Percentiles rank a stretch among this genome's conserved stretches.
These are phyloP conservation scores for Phytopythium vexans DNA, from an alignment of 352 stramenopile genomes.

Conservation along the genomic window DNA sequence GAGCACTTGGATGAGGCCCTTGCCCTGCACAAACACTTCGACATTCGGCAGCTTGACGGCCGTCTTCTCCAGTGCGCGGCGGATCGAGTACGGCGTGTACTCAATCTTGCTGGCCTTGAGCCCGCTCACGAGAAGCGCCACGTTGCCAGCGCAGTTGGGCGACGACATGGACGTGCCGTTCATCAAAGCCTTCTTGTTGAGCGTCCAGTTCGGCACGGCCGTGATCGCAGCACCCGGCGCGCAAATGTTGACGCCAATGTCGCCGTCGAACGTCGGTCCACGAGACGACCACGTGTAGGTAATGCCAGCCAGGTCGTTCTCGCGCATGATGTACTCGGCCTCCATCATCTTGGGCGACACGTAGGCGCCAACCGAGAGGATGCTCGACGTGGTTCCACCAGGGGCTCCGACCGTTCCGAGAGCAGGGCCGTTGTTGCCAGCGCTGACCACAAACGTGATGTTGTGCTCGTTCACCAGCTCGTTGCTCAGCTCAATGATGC, in stretches of 20 bases:
- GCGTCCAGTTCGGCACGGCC: slow-evolving; percentile 92
- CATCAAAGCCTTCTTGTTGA: slow-evolving; percentile 96
- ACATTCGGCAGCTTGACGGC: slow-evolving; percentile 60
- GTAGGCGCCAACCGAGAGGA: slow-evolving; percentile 94
- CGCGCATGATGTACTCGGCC: slow-evolving; percentile 87
- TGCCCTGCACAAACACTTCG: slow-evolving; percentile 73
- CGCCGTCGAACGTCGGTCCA: slow-evolving; percentile 91
- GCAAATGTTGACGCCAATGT: slow-evolving; percentile 89
- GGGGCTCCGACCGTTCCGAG: slow-evolving; percentile 92
- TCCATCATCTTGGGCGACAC: slow-evolving; percentile 95
- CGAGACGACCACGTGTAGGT: slow-evolving; percentile 92
- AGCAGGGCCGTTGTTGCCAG: slow-evolving; percentile 96
- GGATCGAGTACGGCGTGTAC: slow-evolving; percentile 88
- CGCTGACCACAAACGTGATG: slow-evolving; percentile 92
- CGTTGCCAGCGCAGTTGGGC: slow-evolving; percentile 92
- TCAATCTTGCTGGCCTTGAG: slow-evolving; percentile 78
- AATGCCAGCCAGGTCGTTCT: slow-evolving; percentile 56
- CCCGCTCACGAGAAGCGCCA: slow-evolving; percentile 91
- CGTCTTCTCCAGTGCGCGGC: slow-evolving; percentile 86
- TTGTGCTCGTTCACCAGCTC: slow-evolving; percentile 91
- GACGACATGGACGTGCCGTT: slow-evolving; percentile 97
- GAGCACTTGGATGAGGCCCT: slow-evolving; percentile 78
- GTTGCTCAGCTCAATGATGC: slow-evolving; percentile 86
- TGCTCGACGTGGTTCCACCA: slow-evolving; percentile 81
- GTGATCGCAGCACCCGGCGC: slow-evolving; percentile 94